Conservation (phyloP, 1,139 yeast genomes). For the Yarrowia galli region DNA sequence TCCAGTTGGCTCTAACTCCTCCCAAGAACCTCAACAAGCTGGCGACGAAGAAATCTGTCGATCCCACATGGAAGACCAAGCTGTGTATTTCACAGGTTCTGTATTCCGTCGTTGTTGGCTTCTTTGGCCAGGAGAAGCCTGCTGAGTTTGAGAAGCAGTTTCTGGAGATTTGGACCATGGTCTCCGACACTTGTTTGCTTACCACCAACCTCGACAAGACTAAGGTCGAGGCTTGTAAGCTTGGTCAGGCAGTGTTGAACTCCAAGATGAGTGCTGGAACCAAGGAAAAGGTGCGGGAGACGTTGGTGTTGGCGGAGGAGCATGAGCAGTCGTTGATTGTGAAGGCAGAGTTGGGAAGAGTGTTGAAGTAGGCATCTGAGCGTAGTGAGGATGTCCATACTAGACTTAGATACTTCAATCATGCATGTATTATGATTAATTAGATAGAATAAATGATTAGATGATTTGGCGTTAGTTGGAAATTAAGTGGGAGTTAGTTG, state of each 20-base stretch:
- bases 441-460: no score
- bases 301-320: constrained; percentile 19
- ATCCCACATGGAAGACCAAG: constrained; percentile 29
- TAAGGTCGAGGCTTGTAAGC: constrained; percentile 32
- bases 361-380: background rate
- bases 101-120: constrained; percentile 19
- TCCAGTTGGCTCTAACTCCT: constrained; percentile 5
- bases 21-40: constrained; percentile 28
- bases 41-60: constrained; percentile 23
- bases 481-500: no score
- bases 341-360: constrained; percentile 24
- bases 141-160: constrained; percentile 1
- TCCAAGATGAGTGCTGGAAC: constrained; percentile 4
- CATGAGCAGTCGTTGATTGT: constrained; percentile 33
- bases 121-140: constrained; percentile 18
- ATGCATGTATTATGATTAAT: no score
- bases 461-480: no score
- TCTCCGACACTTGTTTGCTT: constrained; percentile 9
- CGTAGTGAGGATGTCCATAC: no score
- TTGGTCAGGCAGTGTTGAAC: constrained; percentile 27
- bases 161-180: constrained; percentile 11
- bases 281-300: constrained; percentile 27
- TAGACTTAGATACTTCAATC: no score
- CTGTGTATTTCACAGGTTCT: constrained; percentile 22
- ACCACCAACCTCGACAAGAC: constrained; percentile 17